Base-by-base conservation (phyloP, 148 eudicot species). In the Tetragonia tetragonoides region DNA sequence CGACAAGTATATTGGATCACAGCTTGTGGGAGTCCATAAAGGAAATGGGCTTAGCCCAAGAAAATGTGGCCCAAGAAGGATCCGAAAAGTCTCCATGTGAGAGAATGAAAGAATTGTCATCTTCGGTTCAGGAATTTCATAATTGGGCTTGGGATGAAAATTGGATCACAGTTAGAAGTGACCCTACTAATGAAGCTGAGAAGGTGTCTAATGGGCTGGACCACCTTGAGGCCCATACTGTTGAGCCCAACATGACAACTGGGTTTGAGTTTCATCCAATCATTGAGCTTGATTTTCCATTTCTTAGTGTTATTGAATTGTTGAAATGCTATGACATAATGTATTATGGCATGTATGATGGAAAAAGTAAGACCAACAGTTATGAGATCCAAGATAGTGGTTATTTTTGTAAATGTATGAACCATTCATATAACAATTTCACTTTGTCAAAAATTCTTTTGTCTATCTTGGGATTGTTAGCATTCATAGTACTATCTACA, bases 161-260 rank as follows among this genome's bases (percentile, higher is more conserved):
- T 63, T 92, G 97, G 97, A 71, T 88, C 34, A 85, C 84, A 20
- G 91, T 90, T 5, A 88, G 97, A 72, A 71, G 80, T 70, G 80
- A 42, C 16, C 53, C 21, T 1, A 42, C 6, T 21, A 46, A 63
- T 53, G 24, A 76, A 41, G 4, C 49, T 20, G 77, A 66, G 17
- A 23, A 38, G 21, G 10, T 56, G 59, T 39, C 10, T 11, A 63
- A 20, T 66, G 63, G 53, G 37, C 46, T 40, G 23, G 63, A 37
- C 66, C 60, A 14, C 47, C 0, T 16, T 51, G 5, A 1, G 24
- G 75, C 64, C 76, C 76, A 63, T 7, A 34, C 7, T 14, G 0
- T 47, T 20, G 66, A 64, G 73, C 84, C 72, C 77, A 72, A 57
- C 14, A n/a, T 40, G 1, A 16, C 28, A 15, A 54, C 15, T 71